Evolutionary conservation across 2,329 filamentous ascomycete species (phyloP), one percentile per base, ranked within the genome.

Genomic region (Parasarocladium wereldwijsianum): DNA sequence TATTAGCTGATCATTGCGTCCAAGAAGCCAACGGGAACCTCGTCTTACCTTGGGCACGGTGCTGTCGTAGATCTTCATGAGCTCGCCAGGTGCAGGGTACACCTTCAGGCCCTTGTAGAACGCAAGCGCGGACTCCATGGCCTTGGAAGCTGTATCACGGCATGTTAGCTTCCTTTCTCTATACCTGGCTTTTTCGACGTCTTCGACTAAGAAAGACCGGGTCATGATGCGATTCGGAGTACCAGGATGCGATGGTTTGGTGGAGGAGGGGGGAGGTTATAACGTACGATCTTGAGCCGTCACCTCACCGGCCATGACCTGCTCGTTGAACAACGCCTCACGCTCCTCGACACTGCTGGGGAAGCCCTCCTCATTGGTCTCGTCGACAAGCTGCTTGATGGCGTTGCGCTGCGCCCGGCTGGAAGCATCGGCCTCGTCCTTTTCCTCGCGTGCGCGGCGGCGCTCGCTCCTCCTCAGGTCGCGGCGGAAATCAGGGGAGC

Each of bases 81-180:
- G 66, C 50, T 96, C 90, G 45, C 77, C 71, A 9, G 87, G 90
- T 46, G 83, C 80, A 31, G 90, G 90, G 61, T 98, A 98, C 44
- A 96, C 90, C 70, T 98, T 98, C 42, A 98, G 71, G 25, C 86
- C 90, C 68, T 86, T 92, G 72, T 96, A 98, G 62, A 98, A 98
- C 55, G 82, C 84, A 36, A 96, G 64, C 27, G 90, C 87, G 30
- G 90, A 83, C 41, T 94, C 86, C 35, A 93, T 57, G 23, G 68
- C 63, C 49, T 76, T 71, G 41, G 71, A 59, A 43, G 76, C 76
- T 81, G 43, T 38, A 38, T 19, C 24, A 25, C 10, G 24, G 15
- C 26, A 32, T 43, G 25, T 29, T 29, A 29, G 26, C 18, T 21
- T 16, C 15, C 8, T 27, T 10, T 22, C 11, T 13, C 11, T 8